Conservation (phyloP, 176 grass and related monocot genomes). For the sorghum (Sorghum bicolor) region DNA sequence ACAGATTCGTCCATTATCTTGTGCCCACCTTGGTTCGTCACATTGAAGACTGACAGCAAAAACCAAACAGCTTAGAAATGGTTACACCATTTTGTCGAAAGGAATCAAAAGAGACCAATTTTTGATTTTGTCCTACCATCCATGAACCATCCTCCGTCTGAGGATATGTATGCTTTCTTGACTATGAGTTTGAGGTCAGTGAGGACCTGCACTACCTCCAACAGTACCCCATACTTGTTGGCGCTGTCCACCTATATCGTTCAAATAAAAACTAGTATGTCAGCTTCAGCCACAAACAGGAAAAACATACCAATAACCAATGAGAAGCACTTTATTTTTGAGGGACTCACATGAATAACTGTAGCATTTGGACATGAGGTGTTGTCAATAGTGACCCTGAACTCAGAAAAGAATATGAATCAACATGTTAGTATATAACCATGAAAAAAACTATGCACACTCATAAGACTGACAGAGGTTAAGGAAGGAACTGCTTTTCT, state of each 20-base stretch:
- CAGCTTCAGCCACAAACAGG: constrained; percentile 14
- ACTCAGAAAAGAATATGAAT: constrained; percentile 6
- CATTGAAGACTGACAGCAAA: constrained; percentile 70
- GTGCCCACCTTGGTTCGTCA: constrained; percentile 63
- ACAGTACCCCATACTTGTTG: constrained; percentile 84
- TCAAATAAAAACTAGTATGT: background rate
- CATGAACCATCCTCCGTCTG: constrained; percentile 93
- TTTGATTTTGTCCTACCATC: constrained; percentile 46
- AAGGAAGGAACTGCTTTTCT: background rate
- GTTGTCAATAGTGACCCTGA: constrained; percentile 85
- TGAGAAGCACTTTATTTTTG: background rate
- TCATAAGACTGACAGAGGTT: background rate
- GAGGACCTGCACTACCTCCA: constrained; percentile 90
- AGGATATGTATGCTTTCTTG: constrained; percentile 91
- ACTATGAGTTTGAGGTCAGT: constrained; percentile 81
- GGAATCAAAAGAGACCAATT: background rate
- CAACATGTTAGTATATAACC: background rate
- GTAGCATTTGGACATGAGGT: constrained; percentile 66
- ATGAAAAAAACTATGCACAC: constrained; percentile 8
- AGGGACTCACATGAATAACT: constrained; percentile 61
- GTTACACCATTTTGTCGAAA: background rate
- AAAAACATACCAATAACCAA: background rate
- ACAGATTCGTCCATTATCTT: constrained; percentile 58
- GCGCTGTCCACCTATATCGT: constrained; percentile 76
- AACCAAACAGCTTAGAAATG: constrained; percentile 1